Evolutionary conservation across 164 flowering plant species (phyloP).

Genomic region (Vitis cinerea): DNA sequence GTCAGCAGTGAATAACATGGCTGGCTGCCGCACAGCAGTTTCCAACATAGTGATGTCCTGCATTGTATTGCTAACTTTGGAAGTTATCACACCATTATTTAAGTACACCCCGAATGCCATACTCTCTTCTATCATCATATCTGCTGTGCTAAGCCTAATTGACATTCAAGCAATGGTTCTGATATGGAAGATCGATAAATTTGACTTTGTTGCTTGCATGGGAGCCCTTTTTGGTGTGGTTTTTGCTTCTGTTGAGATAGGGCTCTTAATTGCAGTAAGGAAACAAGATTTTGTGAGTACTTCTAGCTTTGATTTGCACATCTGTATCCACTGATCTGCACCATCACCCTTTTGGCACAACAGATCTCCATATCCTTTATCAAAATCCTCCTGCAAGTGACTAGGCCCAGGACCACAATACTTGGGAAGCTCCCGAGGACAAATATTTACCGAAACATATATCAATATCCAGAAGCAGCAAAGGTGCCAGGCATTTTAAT

Average conservation of each 20-base stretch:
- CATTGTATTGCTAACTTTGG: conserved; percentile 69
- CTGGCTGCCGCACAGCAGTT: conserved; percentile 88
- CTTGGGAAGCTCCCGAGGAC: conserved; percentile 73
- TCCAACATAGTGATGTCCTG: conserved; percentile 92
- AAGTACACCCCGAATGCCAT: conserved; percentile 94
- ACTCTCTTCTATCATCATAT: conserved; percentile 80
- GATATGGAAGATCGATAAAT: conserved; percentile 85
- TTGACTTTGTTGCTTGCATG: conserved; percentile 87
- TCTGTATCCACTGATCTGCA: too few relatives aligned
- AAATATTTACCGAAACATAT: conserved; percentile 59
- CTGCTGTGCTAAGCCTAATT: conserved; percentile 72
- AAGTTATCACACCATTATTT: conserved; percentile 77
- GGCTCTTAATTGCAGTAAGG: conserved; percentile 82
- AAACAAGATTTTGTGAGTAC: not conserved
- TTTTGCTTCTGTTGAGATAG: conserved; percentile 77
- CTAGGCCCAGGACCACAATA: conserved; percentile 72
- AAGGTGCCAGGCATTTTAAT: conserved; percentile 64
- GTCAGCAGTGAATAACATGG: conserved; percentile 90
- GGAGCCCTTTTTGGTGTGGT: conserved; percentile 93
- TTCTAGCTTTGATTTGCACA: not conserved
- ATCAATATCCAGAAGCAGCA: conserved; percentile 72
- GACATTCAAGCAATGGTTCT: conserved; percentile 64
- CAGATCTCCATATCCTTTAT: conserved; percentile 79
- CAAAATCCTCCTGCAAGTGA: conserved; percentile 78
- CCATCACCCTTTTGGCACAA: not conserved